Conservation (phyloP, 2,329 filamentous ascomycete species). For the Lizonia empirigonia region DNA sequence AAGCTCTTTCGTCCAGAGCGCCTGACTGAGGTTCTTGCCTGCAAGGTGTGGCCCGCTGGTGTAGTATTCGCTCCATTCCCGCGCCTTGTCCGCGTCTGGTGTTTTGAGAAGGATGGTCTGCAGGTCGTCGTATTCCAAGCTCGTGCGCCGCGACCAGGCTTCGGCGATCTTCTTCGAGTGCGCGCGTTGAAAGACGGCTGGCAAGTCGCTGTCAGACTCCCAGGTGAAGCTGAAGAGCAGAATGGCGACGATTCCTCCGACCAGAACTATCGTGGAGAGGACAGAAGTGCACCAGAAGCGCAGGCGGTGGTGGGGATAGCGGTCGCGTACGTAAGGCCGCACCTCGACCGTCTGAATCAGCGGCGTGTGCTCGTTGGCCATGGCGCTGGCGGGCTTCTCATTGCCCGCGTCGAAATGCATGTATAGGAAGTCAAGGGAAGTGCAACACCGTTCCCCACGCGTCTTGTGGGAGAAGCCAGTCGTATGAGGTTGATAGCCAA, state of each 20-base stretch:
- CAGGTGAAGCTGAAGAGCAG: constrained; percentile 45
- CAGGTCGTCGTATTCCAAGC: constrained; percentile 61
- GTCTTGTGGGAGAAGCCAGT: neutral
- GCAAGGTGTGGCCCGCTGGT: constrained; percentile 58
- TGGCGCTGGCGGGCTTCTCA: constrained; percentile 39
- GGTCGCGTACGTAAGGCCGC: constrained; percentile 57
- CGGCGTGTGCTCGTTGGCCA: constrained; percentile 66
- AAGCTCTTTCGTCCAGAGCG: constrained; percentile 56
- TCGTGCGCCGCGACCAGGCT: constrained; percentile 52
- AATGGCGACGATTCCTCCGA: constrained; percentile 46
- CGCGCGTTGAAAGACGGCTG: constrained; percentile 23
- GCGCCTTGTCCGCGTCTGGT: constrained; percentile 58
- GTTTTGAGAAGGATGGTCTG: constrained; percentile 60
- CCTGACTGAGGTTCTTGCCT: constrained; percentile 59
- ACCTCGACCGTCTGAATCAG: constrained; percentile 67
- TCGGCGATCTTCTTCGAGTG: constrained; percentile 35
- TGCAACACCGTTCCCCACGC: neutral
- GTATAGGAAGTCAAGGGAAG: neutral
- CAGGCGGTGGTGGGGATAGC: constrained; percentile 60
- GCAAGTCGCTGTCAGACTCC: neutral
- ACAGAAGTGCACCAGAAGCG: constrained; percentile 71
- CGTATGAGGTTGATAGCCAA: constrained; percentile 7
- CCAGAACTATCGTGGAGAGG: constrained; percentile 45
- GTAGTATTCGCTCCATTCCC: constrained; percentile 58
- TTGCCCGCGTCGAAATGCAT: constrained; percentile 28